Evolutionary conservation across 768 basidiomycete genomes (phyloP).

Genomic region (Pleurotus giganteus): DNA sequence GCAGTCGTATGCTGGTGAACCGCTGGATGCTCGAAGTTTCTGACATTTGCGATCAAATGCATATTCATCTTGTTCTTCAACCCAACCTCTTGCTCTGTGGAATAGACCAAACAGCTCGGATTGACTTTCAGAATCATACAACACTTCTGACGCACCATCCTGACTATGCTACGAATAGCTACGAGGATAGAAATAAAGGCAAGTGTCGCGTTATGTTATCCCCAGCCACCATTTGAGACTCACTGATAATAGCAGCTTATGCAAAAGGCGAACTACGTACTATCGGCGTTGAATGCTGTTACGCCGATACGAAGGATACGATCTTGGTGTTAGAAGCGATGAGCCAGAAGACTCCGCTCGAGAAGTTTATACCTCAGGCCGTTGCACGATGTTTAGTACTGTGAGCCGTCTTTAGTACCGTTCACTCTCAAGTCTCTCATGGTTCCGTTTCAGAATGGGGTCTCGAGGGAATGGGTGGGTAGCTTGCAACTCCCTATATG

Average conservation of each 20-base stretch:
- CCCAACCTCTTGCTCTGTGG: neutral
- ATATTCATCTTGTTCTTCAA: neutral
- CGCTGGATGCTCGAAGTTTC: slow-evolving; percentile 6
- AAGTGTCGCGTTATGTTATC: neutral
- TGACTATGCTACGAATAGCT: neutral
- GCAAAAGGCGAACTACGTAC: slow-evolving; percentile 3
- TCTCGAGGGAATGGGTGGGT: neutral
- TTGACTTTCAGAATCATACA: slow-evolving; percentile 1
- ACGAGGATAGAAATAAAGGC: neutral
- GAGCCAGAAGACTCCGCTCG: neutral
- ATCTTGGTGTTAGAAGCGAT: slow-evolving; percentile 1
- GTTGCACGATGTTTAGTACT: slow-evolving; percentile 2
- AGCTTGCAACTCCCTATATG: neutral
- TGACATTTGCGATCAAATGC: slow-evolving; percentile 2
- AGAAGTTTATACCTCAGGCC: slow-evolving; percentile 4
- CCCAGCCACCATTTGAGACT: neutral
- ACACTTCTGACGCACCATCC: slow-evolving; percentile 3
- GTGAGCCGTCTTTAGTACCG: neutral
- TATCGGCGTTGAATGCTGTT: neutral
- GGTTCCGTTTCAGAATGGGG: neutral
- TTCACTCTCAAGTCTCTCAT: neutral
- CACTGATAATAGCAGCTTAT: neutral
- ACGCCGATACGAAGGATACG: neutral
- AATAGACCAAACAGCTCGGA: neutral
- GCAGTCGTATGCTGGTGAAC: slow-evolving; percentile 5